Conservation (phyloP, 73 alveolate species). For the Diophrys sp. region DNA sequence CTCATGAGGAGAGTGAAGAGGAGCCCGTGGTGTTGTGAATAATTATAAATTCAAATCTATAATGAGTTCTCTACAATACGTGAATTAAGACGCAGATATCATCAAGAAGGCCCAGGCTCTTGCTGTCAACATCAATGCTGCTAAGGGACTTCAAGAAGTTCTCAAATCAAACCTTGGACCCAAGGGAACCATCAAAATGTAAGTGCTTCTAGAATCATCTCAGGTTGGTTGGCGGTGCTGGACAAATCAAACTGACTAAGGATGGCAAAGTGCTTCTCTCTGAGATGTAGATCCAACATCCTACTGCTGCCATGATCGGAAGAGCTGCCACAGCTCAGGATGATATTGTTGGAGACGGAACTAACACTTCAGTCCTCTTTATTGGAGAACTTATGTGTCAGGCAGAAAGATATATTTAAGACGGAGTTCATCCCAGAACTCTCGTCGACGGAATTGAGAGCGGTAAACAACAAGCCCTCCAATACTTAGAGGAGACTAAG, state of each 20-base stretch:
- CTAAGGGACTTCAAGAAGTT: constrained; percentile 89
- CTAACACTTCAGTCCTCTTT: constrained; percentile 94
- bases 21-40: background rate
- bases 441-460: constrained; percentile 93
- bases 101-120: constrained; percentile 87
- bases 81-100: constrained; percentile 92
- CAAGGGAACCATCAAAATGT: constrained; percentile 96
- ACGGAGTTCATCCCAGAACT: constrained; percentile 96
- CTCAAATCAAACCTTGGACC: constrained; percentile 96
- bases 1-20: background rate
- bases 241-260: constrained; percentile 97
- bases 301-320: constrained; percentile 99
- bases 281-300: constrained; percentile 97
- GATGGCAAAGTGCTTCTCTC: constrained; percentile 96
- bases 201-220: background rate
- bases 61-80: constrained; percentile 83
- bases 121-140: constrained; percentile 92
- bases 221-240: constrained; percentile 98
- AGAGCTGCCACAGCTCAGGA: constrained; percentile 99
- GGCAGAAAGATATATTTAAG: constrained; percentile 91
- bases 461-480: constrained; percentile 81
- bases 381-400: constrained; percentile 94
- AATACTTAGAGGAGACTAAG: constrained; percentile 65
- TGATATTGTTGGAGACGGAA: constrained; percentile 99
- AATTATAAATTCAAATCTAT: constrained; percentile 4